Conservation (phyloP, 805 yeast species). For the Schizosaccharomyces octosporus region DNA sequence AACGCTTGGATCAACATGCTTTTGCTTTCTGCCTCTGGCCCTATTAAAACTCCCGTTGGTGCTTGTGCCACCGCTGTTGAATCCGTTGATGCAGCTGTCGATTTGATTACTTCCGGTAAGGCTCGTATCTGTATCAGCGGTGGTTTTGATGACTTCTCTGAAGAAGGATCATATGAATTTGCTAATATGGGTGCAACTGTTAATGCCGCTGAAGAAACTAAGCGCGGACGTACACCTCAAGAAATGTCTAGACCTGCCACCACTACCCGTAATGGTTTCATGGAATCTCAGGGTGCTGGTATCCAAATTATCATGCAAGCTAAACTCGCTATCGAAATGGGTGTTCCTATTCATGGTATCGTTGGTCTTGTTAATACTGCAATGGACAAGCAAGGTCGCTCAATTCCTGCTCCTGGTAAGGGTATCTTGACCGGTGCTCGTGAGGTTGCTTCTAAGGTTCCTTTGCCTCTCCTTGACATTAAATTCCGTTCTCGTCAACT, state of each 20-base stretch:
- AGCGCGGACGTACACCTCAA: constrained; percentile 87
- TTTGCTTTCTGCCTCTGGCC: constrained; percentile 89
- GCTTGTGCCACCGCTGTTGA: constrained; percentile 99
- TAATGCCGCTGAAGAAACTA: constrained; percentile 64
- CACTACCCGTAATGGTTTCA: constrained; percentile 85
- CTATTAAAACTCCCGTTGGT: constrained; percentile 97
- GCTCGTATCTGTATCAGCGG: constrained; percentile 94
- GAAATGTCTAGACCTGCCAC: constrained; percentile 99
- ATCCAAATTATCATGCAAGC: constrained; percentile 91
- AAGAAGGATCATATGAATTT: constrained; percentile 93
- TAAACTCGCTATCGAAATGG: constrained; percentile 83
- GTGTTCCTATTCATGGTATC: constrained; percentile 94
- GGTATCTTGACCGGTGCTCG: constrained; percentile 98
- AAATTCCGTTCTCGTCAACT: constrained; percentile 86
- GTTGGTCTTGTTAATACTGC: constrained; percentile 91
- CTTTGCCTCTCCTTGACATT: constrained; percentile 61
- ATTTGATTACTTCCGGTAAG: constrained; percentile 75
- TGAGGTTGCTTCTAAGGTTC: constrained; percentile 56
- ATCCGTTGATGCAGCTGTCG: constrained; percentile 88
- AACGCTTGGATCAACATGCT: constrained; percentile 99
- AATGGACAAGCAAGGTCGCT: constrained; percentile 92
- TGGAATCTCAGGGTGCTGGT: constrained; percentile 99
- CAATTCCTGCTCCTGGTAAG: constrained; percentile 99
- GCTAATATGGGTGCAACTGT: constrained; percentile 98
- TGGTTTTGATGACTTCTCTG: constrained; percentile 98